These are phyloP conservation scores for Phylloporus rhodoxanthus DNA, from an alignment of 768 basidiomycete species.

Conservation along the genomic window DNA sequence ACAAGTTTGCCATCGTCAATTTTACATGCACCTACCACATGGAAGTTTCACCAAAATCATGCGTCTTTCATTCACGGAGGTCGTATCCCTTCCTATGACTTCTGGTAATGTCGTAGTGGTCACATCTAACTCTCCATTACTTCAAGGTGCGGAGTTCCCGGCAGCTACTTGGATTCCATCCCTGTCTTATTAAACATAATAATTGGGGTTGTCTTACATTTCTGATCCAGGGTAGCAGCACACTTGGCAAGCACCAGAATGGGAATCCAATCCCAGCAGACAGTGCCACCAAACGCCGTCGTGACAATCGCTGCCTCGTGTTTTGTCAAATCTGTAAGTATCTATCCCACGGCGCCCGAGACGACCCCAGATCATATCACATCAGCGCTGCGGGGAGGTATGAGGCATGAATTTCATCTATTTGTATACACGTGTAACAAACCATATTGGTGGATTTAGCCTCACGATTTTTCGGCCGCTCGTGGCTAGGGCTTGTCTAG, in stretches of 20 bases:
- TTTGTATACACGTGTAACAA: slow-evolving; percentile 18
- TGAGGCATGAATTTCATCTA: slow-evolving; percentile 16
- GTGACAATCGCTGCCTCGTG: slow-evolving; percentile 23
- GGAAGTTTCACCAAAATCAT: neutral
- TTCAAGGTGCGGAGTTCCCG: neutral
- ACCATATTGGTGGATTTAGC: slow-evolving; percentile 11
- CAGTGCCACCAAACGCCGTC: slow-evolving; percentile 9
- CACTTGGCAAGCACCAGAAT: slow-evolving; percentile 6
- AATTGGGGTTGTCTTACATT: neutral
- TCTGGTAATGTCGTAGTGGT: neutral
- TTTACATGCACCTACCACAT: slow-evolving; percentile 11
- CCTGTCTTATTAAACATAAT: neutral
- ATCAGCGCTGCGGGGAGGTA: slow-evolving; percentile 10
- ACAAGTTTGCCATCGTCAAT: neutral
- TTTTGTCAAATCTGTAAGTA: slow-evolving; percentile 14
- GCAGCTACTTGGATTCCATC: neutral
- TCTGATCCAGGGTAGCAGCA: slow-evolving; percentile 15
- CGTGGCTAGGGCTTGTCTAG: neutral
- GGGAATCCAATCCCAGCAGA: slow-evolving; percentile 4
- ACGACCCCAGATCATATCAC: slow-evolving; percentile 8
- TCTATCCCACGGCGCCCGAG: slow-evolving; percentile 14
- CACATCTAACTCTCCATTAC: neutral
- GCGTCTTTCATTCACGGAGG: slow-evolving; percentile 1
- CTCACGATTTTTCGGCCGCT: slow-evolving; percentile 3
- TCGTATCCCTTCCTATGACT: neutral